These are phyloP conservation scores for Houttuynia cordata DNA, from an alignment of 164 flowering plant species.

Conservation along the genomic window DNA sequence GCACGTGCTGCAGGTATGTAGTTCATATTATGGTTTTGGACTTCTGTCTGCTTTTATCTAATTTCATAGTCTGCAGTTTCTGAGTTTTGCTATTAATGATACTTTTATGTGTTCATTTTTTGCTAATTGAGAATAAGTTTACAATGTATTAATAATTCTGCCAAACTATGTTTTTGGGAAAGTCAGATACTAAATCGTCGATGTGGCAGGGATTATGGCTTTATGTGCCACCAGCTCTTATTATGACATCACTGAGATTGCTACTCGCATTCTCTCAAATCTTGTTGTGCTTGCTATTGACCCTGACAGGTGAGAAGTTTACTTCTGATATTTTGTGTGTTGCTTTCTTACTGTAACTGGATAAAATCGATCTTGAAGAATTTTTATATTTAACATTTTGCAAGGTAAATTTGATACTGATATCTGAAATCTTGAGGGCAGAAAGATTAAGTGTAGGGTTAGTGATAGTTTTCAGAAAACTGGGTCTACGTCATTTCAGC, in stretches of 20 bases:
- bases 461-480: no score
- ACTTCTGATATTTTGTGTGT: background rate
- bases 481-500: no score
- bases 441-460: no score
- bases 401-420: no score
- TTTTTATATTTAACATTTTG: no score
- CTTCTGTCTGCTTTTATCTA: background rate
- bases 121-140: no score
- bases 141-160: no score
- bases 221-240: slow-evolving; percentile 86
- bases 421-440: no score
- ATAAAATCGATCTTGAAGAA: no score
- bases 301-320: slow-evolving; percentile 60
- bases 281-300: slow-evolving; percentile 88
- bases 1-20: slow-evolving; percentile 93
- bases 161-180: no score
- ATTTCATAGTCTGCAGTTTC: background rate
- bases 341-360: background rate
- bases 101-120: no score
- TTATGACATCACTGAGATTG: slow-evolving; percentile 82
- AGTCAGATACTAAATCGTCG: background rate
- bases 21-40: background rate
- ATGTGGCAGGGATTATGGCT: slow-evolving; percentile 83
- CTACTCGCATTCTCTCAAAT: slow-evolving; percentile 83
- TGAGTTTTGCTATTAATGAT: background rate